Percentiles rank a stretch among this genome's conserved stretches.
Conservation (phyloP, 345 rosid genomes). For the Populus davidiana region DNA sequence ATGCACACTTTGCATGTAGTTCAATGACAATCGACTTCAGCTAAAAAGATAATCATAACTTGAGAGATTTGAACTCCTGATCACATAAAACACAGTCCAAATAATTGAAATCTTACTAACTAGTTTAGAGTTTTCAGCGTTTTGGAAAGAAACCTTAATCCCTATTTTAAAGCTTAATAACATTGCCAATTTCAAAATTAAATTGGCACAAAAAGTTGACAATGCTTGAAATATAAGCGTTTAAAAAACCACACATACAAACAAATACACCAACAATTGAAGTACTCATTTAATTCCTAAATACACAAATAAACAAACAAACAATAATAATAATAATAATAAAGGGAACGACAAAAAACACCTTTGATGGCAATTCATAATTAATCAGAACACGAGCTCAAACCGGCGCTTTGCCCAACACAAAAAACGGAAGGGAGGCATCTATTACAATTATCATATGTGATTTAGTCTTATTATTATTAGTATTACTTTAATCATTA, state of each 20-base stretch:
- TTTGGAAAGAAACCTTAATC: not conserved
- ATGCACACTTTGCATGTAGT: not conserved
- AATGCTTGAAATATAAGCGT: not conserved
- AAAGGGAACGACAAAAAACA: slow-evolving; percentile 19
- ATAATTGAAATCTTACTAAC: not conserved
- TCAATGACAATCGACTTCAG: not conserved
- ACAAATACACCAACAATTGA: too few species aligned
- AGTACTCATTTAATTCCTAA: too few species aligned
- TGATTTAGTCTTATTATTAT: slow-evolving; percentile 41
- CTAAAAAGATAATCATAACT: not conserved
- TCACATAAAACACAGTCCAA: not conserved
- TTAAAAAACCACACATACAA: too few species aligned
- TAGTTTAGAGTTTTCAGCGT: not conserved
- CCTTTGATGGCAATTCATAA: slow-evolving; percentile 76
- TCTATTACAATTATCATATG: slow-evolving; percentile 70
- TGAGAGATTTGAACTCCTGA: not conserved
- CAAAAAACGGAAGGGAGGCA: slow-evolving; percentile 68
- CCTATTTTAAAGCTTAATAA: not conserved
- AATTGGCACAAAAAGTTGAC: not conserved
- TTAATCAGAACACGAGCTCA: slow-evolving; percentile 73
- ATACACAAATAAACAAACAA: too few species aligned
- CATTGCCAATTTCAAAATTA: not conserved
- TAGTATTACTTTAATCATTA: not conserved
- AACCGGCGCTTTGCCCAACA: slow-evolving; percentile 62
- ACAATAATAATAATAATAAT: too few species aligned